Base-by-base conservation (phyloP, 2,329 filamentous ascomycete genomes). In the Periconia sp. region DNA sequence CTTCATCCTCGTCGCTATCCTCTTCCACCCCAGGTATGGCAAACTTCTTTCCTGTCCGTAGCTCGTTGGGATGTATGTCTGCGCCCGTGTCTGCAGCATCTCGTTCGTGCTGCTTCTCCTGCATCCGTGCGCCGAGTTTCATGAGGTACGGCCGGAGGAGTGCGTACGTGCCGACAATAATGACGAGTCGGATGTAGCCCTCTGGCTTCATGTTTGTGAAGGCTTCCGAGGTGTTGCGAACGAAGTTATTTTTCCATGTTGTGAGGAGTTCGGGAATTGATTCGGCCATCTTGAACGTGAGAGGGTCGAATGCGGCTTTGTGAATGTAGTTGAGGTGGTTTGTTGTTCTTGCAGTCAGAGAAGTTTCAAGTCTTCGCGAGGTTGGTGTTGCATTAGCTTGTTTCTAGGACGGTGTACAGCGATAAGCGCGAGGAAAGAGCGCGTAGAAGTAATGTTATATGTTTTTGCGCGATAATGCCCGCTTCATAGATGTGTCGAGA, bases 141-240 rank as follows among this genome's bases (percentile, higher is more conserved):
- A 92, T 78, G 37, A 92, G 69, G 66, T 89, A 90, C 0, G 88
- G 88, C 1, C 89, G 84, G 17, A 71, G 45, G 38, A 94, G 79
- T 52, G 85, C 65, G 74, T 92, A 95, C 41, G 82, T 85, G 59
- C 89, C 82, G 15, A 90, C 80, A 48, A 90, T 80, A 54, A 84
- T 78, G 54, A 89, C 71, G 44, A 94, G 78, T 34, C 89, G 87
- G 57, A 94, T 73, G 70, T 74, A 80, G 54, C 77, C 75, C 46
- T 71, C 63, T 23, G 66, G 44, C 32, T 66, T 69, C 54, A 80
- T 70, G 19, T 69, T 57, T 19, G 70, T 64, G 57, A 79, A 71
- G 31, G 76, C 71, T 39, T 54, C 68, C 43, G 54, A 63, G 41
- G 73, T 54, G 59, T 78, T 78, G 52, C 58, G 63, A 46, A 59